Base-by-base conservation (phyloP, 495 filamentous ascomycete species). In the Chaetomium fimeti region DNA sequence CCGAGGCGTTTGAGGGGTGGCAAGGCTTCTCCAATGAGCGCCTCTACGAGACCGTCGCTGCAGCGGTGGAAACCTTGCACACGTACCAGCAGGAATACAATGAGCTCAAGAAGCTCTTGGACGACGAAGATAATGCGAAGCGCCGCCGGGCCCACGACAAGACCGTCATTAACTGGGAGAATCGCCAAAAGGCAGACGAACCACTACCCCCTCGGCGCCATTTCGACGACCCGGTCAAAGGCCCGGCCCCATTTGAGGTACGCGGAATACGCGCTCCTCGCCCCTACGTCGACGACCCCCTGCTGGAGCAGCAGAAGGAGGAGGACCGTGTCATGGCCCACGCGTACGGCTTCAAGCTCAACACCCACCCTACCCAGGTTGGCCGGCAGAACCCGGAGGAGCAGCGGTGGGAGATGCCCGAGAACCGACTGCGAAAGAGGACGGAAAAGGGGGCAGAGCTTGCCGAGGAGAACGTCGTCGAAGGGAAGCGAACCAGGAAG, bases 81-180 rank as follows among this genome's bases (percentile, higher is more conserved):
- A 74, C 76, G 6, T 87, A 86, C 78, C 87, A 92, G 71, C 78
- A 86, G 20, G 87, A 92, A 67, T 90, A 82, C 68, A 69, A 85
- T 15, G 79, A 79, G 18, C 80, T 92, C 6, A 81, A 87, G 61
- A 81, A 82, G 59, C 76, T 85, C 42, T 75, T 82, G 22, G 82
- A 83, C 42, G 80, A 76, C 59, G 71, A 74, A 67, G 82, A 70
- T 69, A 84, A 73, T 70, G 78, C 73, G 62, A 74, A 77, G 29
- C 78, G 80, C n/a, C 78, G 77, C 42, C 69, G 76, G 24, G 69
- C 71, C 15, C 67, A 75, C 36, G 74, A 75, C 67, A 74, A 76
- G 65, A 67, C 71, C 5, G 71, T 73, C 15, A 64, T 68, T 57
- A 73, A 74, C 66, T 74, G 74, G 72, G 71, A 75, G 60, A 71